These are phyloP conservation scores for Vitis labrusca DNA, from an alignment of 164 flowering plant species.

Conservation along the genomic window DNA sequence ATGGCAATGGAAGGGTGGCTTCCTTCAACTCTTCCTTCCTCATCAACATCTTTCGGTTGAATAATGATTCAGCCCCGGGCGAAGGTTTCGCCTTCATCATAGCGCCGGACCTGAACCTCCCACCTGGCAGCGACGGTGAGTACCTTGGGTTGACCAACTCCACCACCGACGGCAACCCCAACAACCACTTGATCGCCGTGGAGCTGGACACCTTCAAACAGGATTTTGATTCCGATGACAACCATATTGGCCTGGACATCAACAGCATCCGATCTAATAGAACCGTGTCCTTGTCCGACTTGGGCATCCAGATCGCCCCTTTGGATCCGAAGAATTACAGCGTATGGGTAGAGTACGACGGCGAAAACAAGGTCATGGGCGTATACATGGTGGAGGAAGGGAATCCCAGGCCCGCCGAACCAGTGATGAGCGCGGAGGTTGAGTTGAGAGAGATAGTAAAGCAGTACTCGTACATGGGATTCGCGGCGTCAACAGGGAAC, in stretches of 20 bases:
- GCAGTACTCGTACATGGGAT: slow-evolving; percentile 28
- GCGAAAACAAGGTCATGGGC: slow-evolving; percentile 7
- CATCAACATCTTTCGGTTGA: slow-evolving; percentile 24
- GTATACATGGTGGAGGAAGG: slow-evolving; percentile 26
- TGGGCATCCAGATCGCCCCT: slow-evolving; percentile 23
- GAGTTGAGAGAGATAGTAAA: slow-evolving; percentile 17
- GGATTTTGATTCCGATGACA: slow-evolving; percentile 27
- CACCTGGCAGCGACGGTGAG: slow-evolving; percentile 16
- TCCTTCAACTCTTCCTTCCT: slow-evolving; percentile 28
- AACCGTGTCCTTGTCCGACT: slow-evolving; percentile 10
- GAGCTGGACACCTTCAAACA: slow-evolving; percentile 35
- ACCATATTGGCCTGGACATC: slow-evolving; percentile 35
- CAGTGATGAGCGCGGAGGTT: slow-evolving; percentile 16
- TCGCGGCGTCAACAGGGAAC: slow-evolving; percentile 31
- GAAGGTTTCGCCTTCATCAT: slow-evolving; percentile 31
- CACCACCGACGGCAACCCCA: slow-evolving; percentile 22
- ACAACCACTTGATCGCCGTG: slow-evolving; percentile 28
- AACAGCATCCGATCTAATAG: slow-evolving; percentile 21
- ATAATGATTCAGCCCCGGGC: slow-evolving; percentile 6
- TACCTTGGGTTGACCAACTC: slow-evolving; percentile 32
- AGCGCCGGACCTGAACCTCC: slow-evolving; percentile 23
- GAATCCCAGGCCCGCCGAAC: slow-evolving; percentile 12
- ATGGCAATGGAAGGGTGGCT: slow-evolving; percentile 11
- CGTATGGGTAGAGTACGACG: slow-evolving; percentile 33
- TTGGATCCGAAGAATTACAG: slow-evolving; percentile 1